Evolutionary conservation across 2,329 filamentous ascomycete species (phyloP).

Genomic region (Penicillium sp.): DNA sequence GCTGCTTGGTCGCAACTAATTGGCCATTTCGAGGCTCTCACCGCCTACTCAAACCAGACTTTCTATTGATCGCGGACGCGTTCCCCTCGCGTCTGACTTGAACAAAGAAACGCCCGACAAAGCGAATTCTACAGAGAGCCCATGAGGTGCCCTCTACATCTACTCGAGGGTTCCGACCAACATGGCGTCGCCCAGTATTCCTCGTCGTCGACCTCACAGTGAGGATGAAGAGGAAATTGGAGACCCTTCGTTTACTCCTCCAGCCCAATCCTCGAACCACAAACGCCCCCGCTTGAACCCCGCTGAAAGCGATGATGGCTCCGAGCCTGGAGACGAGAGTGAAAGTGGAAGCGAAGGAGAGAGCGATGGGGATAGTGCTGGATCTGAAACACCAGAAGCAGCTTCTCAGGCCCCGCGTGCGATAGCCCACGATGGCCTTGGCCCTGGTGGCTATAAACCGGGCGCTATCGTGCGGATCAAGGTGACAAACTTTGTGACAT

Average conservation of each 20-base stretch:
- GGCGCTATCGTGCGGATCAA: slow-evolving; percentile 87
- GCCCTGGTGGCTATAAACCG: slow-evolving; percentile 45
- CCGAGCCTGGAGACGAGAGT: slow-evolving; percentile 1
- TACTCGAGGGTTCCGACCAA: slow-evolving; percentile 5
- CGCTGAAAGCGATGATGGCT: slow-evolving; percentile 19
- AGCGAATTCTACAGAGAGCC: not conserved
- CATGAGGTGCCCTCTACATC: slow-evolving; percentile 3
- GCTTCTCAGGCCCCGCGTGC: slow-evolving; percentile 2
- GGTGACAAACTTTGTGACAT: slow-evolving; percentile 89
- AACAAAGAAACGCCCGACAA: slow-evolving; percentile 6
- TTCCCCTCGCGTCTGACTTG: slow-evolving; percentile 18
- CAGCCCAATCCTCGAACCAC: slow-evolving; percentile 27
- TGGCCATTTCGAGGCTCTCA: slow-evolving; percentile 12
- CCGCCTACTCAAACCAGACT: slow-evolving; percentile 24
- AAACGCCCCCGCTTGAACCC: slow-evolving; percentile 34
- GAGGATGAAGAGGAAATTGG: slow-evolving; percentile 28
- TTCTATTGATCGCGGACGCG: slow-evolving; percentile 28
- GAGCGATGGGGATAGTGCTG: slow-evolving; percentile 5
- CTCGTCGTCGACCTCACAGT: slow-evolving; percentile 30
- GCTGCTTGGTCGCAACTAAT: slow-evolving; percentile 5
- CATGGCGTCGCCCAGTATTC: slow-evolving; percentile 29
- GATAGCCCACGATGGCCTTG: slow-evolving; percentile 9
- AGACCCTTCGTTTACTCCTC: slow-evolving; percentile 18
- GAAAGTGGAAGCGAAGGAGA: not conserved
- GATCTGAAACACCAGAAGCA: not conserved